phyloP scores from a whole-genome alignment of 768 basidiomycete genomes.

The Amanita rubescens region DNA sequence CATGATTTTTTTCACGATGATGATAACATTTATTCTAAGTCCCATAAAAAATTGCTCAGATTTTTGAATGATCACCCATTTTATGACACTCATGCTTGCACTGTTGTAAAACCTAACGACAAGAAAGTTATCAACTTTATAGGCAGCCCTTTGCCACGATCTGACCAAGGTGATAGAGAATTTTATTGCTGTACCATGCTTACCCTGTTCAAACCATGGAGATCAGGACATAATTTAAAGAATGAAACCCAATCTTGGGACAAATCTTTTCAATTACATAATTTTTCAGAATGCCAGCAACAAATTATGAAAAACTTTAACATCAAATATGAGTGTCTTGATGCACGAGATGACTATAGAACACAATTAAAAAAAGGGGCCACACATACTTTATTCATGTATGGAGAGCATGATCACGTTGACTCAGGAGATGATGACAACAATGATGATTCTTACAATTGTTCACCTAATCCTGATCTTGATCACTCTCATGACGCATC shows the following conservation, averaged over 20 bases:
- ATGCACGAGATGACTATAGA: slow-evolving; percentile 26
- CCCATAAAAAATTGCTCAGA: too few relatives aligned
- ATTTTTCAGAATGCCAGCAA: slow-evolving; percentile 10
- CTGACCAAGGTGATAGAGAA: slow-evolving; percentile 24
- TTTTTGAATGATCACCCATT: background rate
- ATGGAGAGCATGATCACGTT: background rate
- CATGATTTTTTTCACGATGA: background rate
- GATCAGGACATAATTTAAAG: slow-evolving; percentile 21
- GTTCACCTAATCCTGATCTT: too few relatives aligned
- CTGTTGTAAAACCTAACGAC: slow-evolving; percentile 1
- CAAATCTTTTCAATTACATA: slow-evolving; percentile 12
- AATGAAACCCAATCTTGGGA: slow-evolving; percentile 13
- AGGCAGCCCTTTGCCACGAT: slow-evolving; percentile 19
- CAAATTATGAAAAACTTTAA: slow-evolving; percentile 24
- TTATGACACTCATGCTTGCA: background rate
- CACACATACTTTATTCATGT: background rate
- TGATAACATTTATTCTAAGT: too few relatives aligned
- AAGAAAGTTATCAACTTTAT: slow-evolving; percentile 17
- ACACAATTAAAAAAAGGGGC: slow-evolving; percentile 7
- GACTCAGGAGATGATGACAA: background rate
- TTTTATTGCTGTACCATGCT: slow-evolving; percentile 27
- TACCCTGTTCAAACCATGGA: slow-evolving; percentile 27
- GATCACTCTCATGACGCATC: too few relatives aligned
- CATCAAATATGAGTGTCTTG: slow-evolving; percentile 27
- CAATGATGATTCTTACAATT: background rate